These are phyloP conservation scores for Lasiosphaeria miniovina DNA, from an alignment of 495 filamentous ascomycete genomes.

Conservation along the genomic window DNA sequence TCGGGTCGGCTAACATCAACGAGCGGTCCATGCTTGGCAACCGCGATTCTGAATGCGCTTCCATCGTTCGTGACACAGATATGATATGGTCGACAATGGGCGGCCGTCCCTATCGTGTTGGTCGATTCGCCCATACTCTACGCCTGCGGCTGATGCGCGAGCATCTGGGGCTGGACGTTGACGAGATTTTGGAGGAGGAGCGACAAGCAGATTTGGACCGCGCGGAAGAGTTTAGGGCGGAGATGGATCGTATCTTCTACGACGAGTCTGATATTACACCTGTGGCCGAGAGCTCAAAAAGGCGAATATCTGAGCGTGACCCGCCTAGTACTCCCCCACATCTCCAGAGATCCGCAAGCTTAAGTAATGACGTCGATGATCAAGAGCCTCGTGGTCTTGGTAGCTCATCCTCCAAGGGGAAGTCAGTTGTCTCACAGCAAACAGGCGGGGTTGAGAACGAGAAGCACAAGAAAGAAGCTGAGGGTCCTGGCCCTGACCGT, in stretches of 20 bases:
- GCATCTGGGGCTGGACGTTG: conserved; percentile 92
- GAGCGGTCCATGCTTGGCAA: conserved; percentile 93
- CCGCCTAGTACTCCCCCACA: conserved; percentile 16
- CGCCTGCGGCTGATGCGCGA: conserved; percentile 95
- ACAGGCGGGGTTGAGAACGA: conserved; percentile 42
- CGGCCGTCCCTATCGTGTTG: conserved; percentile 81
- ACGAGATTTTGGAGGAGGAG: conserved; percentile 84
- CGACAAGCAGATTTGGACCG: conserved; percentile 52
- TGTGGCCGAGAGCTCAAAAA: conserved; percentile 28
- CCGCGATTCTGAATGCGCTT: conserved; percentile 88
- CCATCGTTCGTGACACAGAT: conserved; percentile 88
- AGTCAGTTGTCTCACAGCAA: conserved; percentile 32
- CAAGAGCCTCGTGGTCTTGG: conserved; percentile 54
- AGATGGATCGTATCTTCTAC: conserved; percentile 54
- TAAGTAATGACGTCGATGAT: conserved; percentile 76
- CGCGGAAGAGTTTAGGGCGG: conserved; percentile 47
- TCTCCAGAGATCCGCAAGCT: conserved; percentile 52
- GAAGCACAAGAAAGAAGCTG: conserved; percentile 70
- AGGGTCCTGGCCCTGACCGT: conserved; percentile 70
- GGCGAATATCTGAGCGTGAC: conserved; percentile 9
- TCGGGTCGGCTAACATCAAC: conserved; percentile 98
- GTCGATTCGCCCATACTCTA: conserved; percentile 87
- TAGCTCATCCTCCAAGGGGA: conserved; percentile 51
- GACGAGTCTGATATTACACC: conserved; percentile 33
- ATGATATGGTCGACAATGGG: conserved; percentile 93